Percentiles rank a stretch among this genome's conserved stretches.
These are phyloP conservation scores for Arachnomyces sp. DNA, from an alignment of 2,329 filamentous ascomycete genomes.

Conservation along the genomic window DNA sequence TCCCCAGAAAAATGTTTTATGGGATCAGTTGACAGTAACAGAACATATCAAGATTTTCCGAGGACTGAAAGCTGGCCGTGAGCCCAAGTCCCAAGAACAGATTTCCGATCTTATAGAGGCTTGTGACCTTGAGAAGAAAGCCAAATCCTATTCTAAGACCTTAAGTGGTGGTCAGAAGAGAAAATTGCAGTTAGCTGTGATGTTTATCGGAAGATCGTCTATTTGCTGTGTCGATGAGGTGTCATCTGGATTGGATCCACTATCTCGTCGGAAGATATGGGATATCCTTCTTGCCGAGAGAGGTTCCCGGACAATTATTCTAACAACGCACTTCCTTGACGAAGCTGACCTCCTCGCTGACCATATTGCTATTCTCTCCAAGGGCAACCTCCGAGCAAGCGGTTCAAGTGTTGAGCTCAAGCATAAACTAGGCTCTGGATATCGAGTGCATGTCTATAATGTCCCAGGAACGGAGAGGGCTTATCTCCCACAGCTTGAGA, in stretches of 20 bases:
- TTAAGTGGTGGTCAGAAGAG: constrained; percentile 87
- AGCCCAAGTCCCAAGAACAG: constrained; percentile 50
- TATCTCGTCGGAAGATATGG: constrained; percentile 86
- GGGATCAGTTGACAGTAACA: constrained; percentile 78
- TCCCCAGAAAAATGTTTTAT: constrained; percentile 89
- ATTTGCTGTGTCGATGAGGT: constrained; percentile 92
- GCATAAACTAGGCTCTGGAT: constrained; percentile 71
- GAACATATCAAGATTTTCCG: constrained; percentile 85
- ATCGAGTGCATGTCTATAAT: constrained; percentile 68
- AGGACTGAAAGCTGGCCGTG: constrained; percentile 60
- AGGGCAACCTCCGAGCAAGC: constrained; percentile 70
- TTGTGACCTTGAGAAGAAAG: constrained; percentile 70
- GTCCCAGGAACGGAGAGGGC: constrained; percentile 42
- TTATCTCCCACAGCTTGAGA: constrained; percentile 44
- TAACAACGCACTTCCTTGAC: constrained; percentile 91
- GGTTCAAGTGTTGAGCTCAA: constrained; percentile 84
- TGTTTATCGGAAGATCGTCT: constrained; percentile 82
- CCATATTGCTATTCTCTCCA: constrained; percentile 79
- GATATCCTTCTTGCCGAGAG: constrained; percentile 83
- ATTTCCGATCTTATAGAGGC: constrained; percentile 58
- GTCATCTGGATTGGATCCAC: constrained; percentile 76
- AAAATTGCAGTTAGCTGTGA: constrained; percentile 88
- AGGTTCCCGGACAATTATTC: constrained; percentile 69
- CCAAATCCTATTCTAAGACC: constrained; percentile 63
- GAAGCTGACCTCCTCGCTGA: constrained; percentile 87